Base-by-base conservation (phyloP, 2,329 filamentous ascomycete species). In the Magnaporthales sp. region DNA sequence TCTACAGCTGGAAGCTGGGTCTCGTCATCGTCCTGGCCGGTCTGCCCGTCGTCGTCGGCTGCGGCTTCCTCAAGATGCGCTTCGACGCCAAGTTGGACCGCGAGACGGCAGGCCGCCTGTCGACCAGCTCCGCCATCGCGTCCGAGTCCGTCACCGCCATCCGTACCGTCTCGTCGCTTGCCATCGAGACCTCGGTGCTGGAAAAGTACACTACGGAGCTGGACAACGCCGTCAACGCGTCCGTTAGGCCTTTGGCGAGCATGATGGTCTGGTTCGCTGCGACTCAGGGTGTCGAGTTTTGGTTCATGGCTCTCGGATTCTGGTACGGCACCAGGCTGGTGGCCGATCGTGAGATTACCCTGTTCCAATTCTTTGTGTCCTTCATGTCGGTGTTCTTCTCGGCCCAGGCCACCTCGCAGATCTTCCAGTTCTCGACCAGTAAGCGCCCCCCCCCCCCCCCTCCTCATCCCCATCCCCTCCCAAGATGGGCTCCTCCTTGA, bases 321-420 rank as follows among this genome's bases (percentile, higher is more conserved):
- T 80, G 60, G 60, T 78, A 78, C 58, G 78, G 78, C 11, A 78
- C 76, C 56, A 72, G 73, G 2, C 71, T 80, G 2, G 69, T 80
- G 1, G 77, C 71, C 70, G 63, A 75, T 13, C 73, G 75, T 27
- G 77, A 81, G 68, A 78, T 80, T 62, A 70, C 71, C 30, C 71
- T 80, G 38, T 74, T 77, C n/a, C 71, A 80, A 61, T 82, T 81
- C 69, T 80, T 84, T 66, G 78, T 85, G n/a, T 77, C 82, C 9
- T 85, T 85, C 68, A 79, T 84, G 74, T 80, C 77, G 3, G 78
- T 85, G 7, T 79, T 84, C 46, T 83, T 79, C 69, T 77, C 77
- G 0, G 79, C 77, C 0, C 78, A 82, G 74, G 77, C 77, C 2
- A 75, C 78, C 0, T 72, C 75, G 0, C 75, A 77, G 64, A 72